Percentiles rank a stretch among this genome's conserved stretches.
Evolutionary conservation across 331 rosid species (phyloP).

Genomic region (Malus hybrid): DNA sequence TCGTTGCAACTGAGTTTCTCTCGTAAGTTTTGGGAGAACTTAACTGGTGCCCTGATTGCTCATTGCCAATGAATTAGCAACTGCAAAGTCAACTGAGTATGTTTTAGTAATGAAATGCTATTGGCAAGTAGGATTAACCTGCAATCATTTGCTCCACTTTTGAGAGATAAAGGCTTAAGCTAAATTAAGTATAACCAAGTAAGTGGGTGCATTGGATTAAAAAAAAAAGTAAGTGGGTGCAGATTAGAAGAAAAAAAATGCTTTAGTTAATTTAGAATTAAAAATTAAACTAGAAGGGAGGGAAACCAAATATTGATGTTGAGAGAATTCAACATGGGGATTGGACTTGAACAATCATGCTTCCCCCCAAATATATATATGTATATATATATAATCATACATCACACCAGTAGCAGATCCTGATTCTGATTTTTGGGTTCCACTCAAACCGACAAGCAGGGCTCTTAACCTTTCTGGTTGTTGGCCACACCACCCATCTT

Average conservation of each 20-base stretch:
- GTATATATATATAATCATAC: conserved; percentile 40
- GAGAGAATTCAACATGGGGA: conserved; percentile 7
- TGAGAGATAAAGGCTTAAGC: conserved; percentile 22
- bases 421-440: conserved; percentile 76
- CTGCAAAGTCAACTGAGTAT: conserved; percentile 17
- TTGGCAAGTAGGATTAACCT: conserved; percentile 22
- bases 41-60: not conserved
- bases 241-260: conserved; percentile 23
- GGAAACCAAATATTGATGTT: not conserved
- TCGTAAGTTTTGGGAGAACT: no score
- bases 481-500: conserved; percentile 46
- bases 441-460: conserved; percentile 50
- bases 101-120: not conserved
- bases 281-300: conserved; percentile 8
- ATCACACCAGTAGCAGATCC: conserved; percentile 58
- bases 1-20: no score
- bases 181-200: conserved; percentile 10
- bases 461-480: conserved; percentile 49
- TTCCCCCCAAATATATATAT: conserved; percentile 7
- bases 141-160: conserved; percentile 34
- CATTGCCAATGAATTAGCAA: not conserved
- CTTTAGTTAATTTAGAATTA: conserved; percentile 7
- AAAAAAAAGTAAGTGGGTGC: conserved; percentile 34
- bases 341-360: conserved; percentile 32
- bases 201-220: conserved; percentile 47